Base-by-base conservation (phyloP, 768 basidiomycete genomes). In the Pulveroboletus sp. region DNA sequence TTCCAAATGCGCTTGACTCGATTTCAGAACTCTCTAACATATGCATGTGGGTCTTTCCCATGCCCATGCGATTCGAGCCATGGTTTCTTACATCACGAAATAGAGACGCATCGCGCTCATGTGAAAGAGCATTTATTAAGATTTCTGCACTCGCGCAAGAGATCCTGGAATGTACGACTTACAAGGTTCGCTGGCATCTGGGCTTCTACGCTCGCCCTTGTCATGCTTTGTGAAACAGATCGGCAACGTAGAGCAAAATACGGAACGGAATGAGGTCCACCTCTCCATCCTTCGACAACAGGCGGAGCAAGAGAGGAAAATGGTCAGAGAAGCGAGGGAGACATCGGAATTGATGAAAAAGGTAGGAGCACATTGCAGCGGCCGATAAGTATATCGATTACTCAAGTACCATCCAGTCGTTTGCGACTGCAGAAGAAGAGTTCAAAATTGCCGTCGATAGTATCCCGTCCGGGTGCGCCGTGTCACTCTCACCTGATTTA, bases 1-100 rank as follows among this genome's bases (percentile, higher is more conserved):
- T 59, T 14, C 57, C 57, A n/a, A 51, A 39, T 19, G 49, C 56
- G 16, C 57, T 59, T n/a, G 57, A 59, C 9, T 50, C 57, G 17
- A 22, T 59, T 14, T 54, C 56, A 36, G 57, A 58, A 16, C 49
- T 58, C 31, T 50, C 56, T 37, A 37, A 51, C 22, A 59, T 58
- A 27, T 59, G 57, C 47, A 8, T 58, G 56, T 55, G 12, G 9
- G 57, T 51, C 19, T 10, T 31, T 22, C 10, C 14, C 17, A 0
- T 10, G 24, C 14, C 17, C 23, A 6, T 19, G 20, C 11, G 12
- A 12, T 4, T 26, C 27, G 12, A 29, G 27, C 27, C 20, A 16
- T 38, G 4, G 17, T 34, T 13, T 4, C 31, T 50, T 19, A 56
- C 14, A 10, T 0, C 12, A 1, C 20, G 27, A 3, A 32, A 3